Percentiles rank a stretch among this genome's conserved stretches.
Evolutionary conservation across 768 basidiomycete genomes (phyloP).

Genomic region (Rhizopogon salebrosus): DNA sequence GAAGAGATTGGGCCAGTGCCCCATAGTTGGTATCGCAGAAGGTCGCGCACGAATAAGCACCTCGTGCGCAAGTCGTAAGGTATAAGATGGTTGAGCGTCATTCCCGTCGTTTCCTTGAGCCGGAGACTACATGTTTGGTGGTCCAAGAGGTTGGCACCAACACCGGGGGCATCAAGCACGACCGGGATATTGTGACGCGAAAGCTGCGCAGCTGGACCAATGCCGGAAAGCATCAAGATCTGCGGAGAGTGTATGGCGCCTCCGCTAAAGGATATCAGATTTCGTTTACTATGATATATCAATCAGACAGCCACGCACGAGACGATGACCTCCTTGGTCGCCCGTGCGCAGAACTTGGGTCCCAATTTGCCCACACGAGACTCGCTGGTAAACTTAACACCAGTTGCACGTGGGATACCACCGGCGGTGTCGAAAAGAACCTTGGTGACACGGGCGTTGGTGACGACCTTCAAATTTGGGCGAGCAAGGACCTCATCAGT

Average conservation of each 20-base stretch:
- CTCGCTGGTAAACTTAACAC: background rate
- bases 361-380: slow-evolving; percentile 12
- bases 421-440: slow-evolving; percentile 3
- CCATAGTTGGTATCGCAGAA: slow-evolving; percentile 2
- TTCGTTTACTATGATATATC: slow-evolving; percentile 32
- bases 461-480: slow-evolving; percentile 15
- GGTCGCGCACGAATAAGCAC: background rate
- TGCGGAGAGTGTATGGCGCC: slow-evolving; percentile 58
- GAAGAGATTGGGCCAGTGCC: slow-evolving; percentile 41
- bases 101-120: background rate
- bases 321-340: slow-evolving; percentile 45
- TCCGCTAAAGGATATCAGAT: slow-evolving; percentile 6
- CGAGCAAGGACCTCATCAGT: slow-evolving; percentile 14
- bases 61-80: background rate
- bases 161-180: slow-evolving; percentile 61
- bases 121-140: background rate
- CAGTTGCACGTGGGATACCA: slow-evolving; percentile 1
- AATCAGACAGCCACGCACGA: slow-evolving; percentile 13
- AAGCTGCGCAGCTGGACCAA: slow-evolving; percentile 58
- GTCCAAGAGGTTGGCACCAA: slow-evolving; percentile 65
- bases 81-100: background rate
- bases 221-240: slow-evolving; percentile 60
- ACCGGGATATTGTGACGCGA: slow-evolving; percentile 43
- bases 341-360: slow-evolving; percentile 35
- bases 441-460: slow-evolving; percentile 3